Base-by-base conservation (phyloP, 805 yeast genomes). In the Yarrowia keelungensis region DNA sequence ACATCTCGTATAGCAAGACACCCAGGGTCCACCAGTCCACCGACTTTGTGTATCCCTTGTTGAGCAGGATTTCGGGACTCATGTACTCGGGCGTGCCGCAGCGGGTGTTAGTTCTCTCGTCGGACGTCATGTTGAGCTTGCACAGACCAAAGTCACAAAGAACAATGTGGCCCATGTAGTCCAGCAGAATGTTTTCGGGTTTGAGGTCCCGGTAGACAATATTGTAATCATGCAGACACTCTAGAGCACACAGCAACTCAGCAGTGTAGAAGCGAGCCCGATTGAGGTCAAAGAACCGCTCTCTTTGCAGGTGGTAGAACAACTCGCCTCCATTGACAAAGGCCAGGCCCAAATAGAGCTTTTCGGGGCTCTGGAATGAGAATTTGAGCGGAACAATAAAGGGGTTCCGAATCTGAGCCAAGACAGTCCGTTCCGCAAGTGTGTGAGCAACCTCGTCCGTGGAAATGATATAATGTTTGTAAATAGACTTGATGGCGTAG, bases 21-120 rank as follows among this genome's bases (percentile, higher is more conserved):
- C 99, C 99, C 73, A 95, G 82, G 1, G 99, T 95, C 99, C 99
- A 95, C 94, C 97, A 95, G 79, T 95, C 99, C 35, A 95, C 98
- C 11, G 90, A 89, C 78, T 97, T 88, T 2, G 98, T 92, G 78
- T 95, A 95, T 1, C 98, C 98, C 77, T 91, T 92, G 64, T 95
- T 95, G 73, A 92, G 81, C 56, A 95, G 81, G 73, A 95, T 82
- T 79, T 95, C 99, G 0, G 99, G 99, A 0, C 99, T 98, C 73
- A 95, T 82, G 78, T 95, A 95, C 79, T 95, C 98, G 0, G 98
- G 98, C 0, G 99, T 95, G 51, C 99, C 99, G 80, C 99, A 95
- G 77, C 95, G 94, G 0, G 99, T 94, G 74, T 89, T 89, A 26
- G 87, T 84, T 78, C 90, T 90, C 74, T 92, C 97, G 70, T 90